Evolutionary conservation across 148 eudicot species (phyloP), one percentile per base, ranked within the genome.

Genomic region (Arctostaphylos glauca): DNA sequence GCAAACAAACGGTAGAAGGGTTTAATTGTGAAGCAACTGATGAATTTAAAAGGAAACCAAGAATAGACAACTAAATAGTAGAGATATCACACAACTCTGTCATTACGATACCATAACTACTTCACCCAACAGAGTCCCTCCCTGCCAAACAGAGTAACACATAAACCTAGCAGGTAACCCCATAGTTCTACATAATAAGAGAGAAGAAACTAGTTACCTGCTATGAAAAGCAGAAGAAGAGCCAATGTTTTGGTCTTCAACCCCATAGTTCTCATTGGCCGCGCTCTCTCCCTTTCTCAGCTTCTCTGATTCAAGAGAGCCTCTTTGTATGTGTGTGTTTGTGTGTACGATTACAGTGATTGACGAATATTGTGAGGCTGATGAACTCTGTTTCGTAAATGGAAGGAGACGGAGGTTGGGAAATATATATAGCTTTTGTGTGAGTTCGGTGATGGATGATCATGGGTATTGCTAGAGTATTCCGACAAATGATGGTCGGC

Each of bases 191-290:
- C 77, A 3, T 19, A 3, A 2, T 6, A 9, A 31, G 41, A 75
- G 16, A 18, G 49, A 41, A 75, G 78, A 4, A 64, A 23, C 15
- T 5, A 74, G 15, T 81, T 18, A 81, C 88, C 88, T 67, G 88
- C 76, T 25, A 66, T 19, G 73, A 82, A 76, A 12, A 82, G 80
- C 19, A 82, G 80, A 60, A 82, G 74, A 60, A 82, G 14, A 18
- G 50, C 80, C 18, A 82, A 21, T 16, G 73, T 48, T 66, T 19
- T 83, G 83, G 81, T 31, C 74, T 64, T 83, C 5, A 78, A 44
- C 16, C 70, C 81, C 86, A 83, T 31, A 31, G 38, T 86, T 25
- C 49, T 77, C 25, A 13, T 71, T 6, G 60, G 41, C 49, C 25
- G 21, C 31, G 43, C 25, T 41, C 5, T n/a, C 46, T 9, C 46